phyloP scores from a whole-genome alignment of 495 filamentous ascomycete genomes.

The Cudoniella acicularis region DNA sequence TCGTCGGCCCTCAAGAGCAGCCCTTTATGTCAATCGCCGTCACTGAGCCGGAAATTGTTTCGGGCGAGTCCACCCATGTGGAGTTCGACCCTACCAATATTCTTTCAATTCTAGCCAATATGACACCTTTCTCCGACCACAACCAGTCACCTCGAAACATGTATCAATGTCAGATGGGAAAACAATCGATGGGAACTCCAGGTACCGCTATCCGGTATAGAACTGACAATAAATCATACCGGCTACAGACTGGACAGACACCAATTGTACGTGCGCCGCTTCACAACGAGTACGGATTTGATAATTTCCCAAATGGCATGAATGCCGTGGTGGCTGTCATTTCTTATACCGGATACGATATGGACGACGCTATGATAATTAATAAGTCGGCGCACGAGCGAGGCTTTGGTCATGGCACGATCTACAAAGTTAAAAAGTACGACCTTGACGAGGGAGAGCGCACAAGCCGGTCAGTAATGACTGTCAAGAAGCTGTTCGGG shows the following conservation, averaged over 20 bases:
- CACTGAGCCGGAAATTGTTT: constrained; percentile 74
- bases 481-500: constrained; percentile 74
- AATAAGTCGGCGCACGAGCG: constrained; percentile 97
- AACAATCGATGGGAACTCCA: constrained; percentile 98
- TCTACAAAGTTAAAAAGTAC: constrained; percentile 95
- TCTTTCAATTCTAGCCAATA: constrained; percentile 94
- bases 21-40: constrained; percentile 98
- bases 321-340: constrained; percentile 97
- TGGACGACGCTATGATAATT: constrained; percentile 99
- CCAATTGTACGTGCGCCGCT: constrained; percentile 88
- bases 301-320: constrained; percentile 97
- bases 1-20: constrained; percentile 89
- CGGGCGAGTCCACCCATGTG: constrained; percentile 85
- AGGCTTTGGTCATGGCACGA: constrained; percentile 92
- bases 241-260: constrained; percentile 91
- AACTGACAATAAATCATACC: constrained; percentile 96
- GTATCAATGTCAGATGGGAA: constrained; percentile 99
- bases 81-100: constrained; percentile 96
- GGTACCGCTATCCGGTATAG: constrained; percentile 81
- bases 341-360: constrained; percentile 98
- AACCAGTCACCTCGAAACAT: constrained; percentile 99
- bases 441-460: constrained; percentile 66
- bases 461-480: constrained; percentile 38
- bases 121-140: constrained; percentile 98
- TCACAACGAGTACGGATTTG: constrained; percentile 93